A percentile compares a stretch with the other conserved stretches of the same genome.
phyloP scores from a whole-genome alignment of 2,329 filamentous ascomycete species.

The Orbilia ellipsospora region DNA sequence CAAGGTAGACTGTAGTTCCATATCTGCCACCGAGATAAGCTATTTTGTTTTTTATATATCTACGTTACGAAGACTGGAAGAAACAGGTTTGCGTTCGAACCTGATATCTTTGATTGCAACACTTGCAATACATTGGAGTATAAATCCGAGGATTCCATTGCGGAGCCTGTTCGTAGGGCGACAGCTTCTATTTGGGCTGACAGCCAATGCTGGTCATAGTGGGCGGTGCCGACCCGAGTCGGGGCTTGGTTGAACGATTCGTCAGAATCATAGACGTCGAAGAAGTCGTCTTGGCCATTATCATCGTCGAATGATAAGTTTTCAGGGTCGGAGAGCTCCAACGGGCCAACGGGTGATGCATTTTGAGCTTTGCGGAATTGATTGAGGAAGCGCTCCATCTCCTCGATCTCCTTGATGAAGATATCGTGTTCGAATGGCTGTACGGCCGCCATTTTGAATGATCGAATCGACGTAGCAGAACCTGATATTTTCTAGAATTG shows the following conservation, averaged over 20 bases:
- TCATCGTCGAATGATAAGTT: conserved; percentile 28
- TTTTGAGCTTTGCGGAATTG: conserved; percentile 37
- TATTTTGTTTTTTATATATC: conserved; percentile 61
- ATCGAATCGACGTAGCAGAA: not conserved
- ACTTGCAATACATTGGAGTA: conserved; percentile 52
- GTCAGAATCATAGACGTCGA: conserved; percentile 51
- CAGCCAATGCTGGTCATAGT: conserved; percentile 50
- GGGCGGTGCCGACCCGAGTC: not conserved
- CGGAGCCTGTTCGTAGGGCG: conserved; percentile 38
- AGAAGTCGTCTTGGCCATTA: conserved; percentile 23
- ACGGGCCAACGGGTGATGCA: conserved; percentile 4
- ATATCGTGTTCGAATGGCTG: conserved; percentile 31
- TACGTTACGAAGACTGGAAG: conserved; percentile 6
- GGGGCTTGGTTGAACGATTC: conserved; percentile 12
- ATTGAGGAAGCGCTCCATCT: conserved; percentile 44
- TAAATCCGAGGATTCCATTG: conserved; percentile 43
- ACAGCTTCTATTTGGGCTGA: conserved; percentile 48
- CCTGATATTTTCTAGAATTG: too few relatives aligned
- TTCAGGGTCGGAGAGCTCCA: conserved; percentile 33
- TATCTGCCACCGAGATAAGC: conserved; percentile 67
- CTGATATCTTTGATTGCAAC: conserved; percentile 47
- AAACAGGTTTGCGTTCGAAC: conserved; percentile 30
- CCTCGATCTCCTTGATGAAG: conserved; percentile 47
- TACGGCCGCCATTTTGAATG: conserved; percentile 19
- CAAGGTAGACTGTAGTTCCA: conserved; percentile 89